Conservation (phyloP, 306 rosid species). For the Carpinus fangiana region DNA sequence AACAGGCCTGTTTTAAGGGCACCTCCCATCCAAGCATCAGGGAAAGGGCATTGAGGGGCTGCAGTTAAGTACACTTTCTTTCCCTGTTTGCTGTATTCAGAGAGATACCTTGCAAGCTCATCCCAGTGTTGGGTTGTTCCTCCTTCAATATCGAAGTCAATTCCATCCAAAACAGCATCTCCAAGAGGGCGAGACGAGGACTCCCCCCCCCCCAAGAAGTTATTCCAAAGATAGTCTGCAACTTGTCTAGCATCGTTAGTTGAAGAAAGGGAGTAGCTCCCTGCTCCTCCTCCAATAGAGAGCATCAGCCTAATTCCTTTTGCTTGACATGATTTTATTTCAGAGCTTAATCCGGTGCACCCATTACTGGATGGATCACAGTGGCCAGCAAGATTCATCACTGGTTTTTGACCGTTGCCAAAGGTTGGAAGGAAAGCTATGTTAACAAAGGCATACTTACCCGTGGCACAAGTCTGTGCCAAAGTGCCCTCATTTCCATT, state of each 20-base stretch:
- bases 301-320: slow-evolving; percentile 54
- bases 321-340: slow-evolving; percentile 41
- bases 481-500: slow-evolving; percentile 49
- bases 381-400: slow-evolving; percentile 49
- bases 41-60: slow-evolving; percentile 65
- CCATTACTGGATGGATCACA: slow-evolving; percentile 47
- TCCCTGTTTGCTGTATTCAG: slow-evolving; percentile 35
- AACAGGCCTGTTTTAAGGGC: slow-evolving; percentile 58
- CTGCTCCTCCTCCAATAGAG: slow-evolving; percentile 58
- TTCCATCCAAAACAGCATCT: slow-evolving; percentile 53
- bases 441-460: slow-evolving; percentile 45
- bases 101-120: slow-evolving; percentile 52
- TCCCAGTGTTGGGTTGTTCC: slow-evolving; percentile 53
- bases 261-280: slow-evolving; percentile 54
- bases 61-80: slow-evolving; percentile 55
- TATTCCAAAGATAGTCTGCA: slow-evolving; percentile 58
- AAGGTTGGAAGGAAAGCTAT: slow-evolving; percentile 50
- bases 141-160: slow-evolving; percentile 64
- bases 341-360: slow-evolving; percentile 41
- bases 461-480: slow-evolving; percentile 49
- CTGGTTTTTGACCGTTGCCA: slow-evolving; percentile 49
- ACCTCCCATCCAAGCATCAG: slow-evolving; percentile 55
- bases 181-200: slow-evolving; percentile 54
- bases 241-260: slow-evolving; percentile 48
- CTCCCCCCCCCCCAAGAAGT: slow-evolving; percentile 60